A percentile compares a stretch with the other conserved stretches of the same genome.
Evolutionary conservation across 2,329 filamentous ascomycete species (phyloP).

Genomic region (Chaetomium globosum): DNA sequence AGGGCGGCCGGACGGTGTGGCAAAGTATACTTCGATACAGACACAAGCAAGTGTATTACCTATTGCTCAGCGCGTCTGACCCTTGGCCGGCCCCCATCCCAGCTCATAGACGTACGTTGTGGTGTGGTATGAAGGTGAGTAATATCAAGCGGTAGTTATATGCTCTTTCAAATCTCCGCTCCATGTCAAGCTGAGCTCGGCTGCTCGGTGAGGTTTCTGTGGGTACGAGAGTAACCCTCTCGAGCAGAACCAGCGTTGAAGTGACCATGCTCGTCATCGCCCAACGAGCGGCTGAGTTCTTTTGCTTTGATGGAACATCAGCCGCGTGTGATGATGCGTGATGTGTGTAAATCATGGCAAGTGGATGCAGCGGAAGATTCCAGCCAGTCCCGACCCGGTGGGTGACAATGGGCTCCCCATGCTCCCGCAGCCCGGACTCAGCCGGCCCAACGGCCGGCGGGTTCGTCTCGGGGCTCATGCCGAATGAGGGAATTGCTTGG

Average conservation of each 20-base stretch:
- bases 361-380: constrained; percentile 6
- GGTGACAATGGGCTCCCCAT: not conserved
- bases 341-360: constrained; percentile 15
- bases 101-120: not conserved
- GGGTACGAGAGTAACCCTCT: not conserved
- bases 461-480: constrained; percentile 18
- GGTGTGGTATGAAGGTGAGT: not conserved
- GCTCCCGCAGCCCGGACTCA: not conserved
- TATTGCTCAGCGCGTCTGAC: not conserved
- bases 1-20: not conserved
- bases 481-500: constrained; percentile 8
- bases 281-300: not conserved
- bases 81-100: not conserved
- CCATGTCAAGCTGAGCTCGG: not conserved
- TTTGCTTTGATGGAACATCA: not conserved
- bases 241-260: too few relatives aligned
- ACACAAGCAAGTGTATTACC: too few relatives aligned
- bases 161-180: not conserved
- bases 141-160: not conserved
- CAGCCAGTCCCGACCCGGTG: constrained; percentile 10
- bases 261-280: not conserved
- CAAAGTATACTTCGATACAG: not conserved
- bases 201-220: not conserved
- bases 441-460: constrained; percentile 16
- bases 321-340: not conserved